phyloP scores from a whole-genome alignment of 371 early-diverging fungal species.

The Mucor velutinosus region DNA sequence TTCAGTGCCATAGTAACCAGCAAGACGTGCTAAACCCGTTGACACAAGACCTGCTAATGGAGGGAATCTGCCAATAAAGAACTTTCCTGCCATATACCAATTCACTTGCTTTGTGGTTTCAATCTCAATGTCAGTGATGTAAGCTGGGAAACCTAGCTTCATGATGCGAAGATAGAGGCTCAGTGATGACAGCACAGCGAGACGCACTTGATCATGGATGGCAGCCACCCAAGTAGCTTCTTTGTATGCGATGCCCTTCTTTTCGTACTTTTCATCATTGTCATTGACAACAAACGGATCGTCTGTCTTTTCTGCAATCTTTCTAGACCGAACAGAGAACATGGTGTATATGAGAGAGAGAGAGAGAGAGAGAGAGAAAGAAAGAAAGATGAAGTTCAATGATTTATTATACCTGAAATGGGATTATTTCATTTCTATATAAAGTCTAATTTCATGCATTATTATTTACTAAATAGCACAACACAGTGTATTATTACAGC shows the following conservation, averaged over 20 bases:
- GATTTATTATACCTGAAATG: not conserved
- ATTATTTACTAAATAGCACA: not conserved
- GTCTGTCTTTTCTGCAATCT: conserved; percentile 3
- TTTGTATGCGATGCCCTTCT: not conserved
- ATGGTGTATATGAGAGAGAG: conserved; percentile 1
- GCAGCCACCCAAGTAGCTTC: not conserved
- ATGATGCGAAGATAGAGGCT: conserved; percentile 12
- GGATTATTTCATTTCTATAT: not conserved
- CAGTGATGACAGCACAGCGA: conserved; percentile 8
- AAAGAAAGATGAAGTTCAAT: not conserved
- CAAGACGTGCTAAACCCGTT: conserved; percentile 67
- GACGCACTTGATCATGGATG: conserved; percentile 9
- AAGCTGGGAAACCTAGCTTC: conserved; percentile 13
- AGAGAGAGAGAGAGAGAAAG: not conserved
- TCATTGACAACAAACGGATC: conserved; percentile 13
- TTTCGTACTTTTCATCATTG: not conserved
- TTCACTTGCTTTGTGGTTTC: conserved; percentile 38
- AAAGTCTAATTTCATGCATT: not conserved
- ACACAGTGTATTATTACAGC: not conserved
- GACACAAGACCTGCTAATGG: conserved; percentile 88
- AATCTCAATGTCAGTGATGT: conserved; percentile 23
- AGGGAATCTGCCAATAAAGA: conserved; percentile 44
- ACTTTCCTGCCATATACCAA: conserved; percentile 44
- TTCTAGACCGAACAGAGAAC: conserved; percentile 23
- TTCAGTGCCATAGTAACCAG: conserved; percentile 85